phyloP scores from a whole-genome alignment of 2,329 filamentous ascomycete genomes.

The Colletotrichum karsti region DNA sequence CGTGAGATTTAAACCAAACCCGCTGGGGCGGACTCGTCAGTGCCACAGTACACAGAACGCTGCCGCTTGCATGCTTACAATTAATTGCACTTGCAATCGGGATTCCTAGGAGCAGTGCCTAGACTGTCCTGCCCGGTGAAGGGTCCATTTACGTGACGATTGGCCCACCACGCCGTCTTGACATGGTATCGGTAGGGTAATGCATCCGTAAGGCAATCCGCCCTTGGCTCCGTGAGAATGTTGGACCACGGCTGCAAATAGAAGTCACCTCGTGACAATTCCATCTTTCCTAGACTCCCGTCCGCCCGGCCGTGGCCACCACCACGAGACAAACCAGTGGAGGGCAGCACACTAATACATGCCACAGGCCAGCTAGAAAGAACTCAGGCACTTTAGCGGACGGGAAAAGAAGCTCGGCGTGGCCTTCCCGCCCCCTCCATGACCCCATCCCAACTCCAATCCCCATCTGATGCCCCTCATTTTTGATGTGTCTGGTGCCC shows the following conservation, averaged over 20 bases:
- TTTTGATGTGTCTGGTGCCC: conserved; percentile 22
- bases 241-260: not conserved
- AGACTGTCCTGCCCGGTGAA: not conserved
- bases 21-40: not conserved
- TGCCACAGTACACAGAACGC: not conserved
- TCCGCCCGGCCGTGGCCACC: conserved; percentile 1
- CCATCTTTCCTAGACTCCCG: not conserved
- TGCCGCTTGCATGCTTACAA: conserved; percentile 1
- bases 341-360: not conserved
- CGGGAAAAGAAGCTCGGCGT: not conserved
- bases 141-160: not conserved
- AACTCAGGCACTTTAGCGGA: not conserved
- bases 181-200: not conserved
- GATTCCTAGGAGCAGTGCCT: conserved; percentile 5
- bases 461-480: conserved; percentile 23
- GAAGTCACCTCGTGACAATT: not conserved
- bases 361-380: no score
- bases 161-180: conserved; percentile 7
- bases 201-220: not conserved
- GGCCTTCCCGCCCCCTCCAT: conserved; percentile 16
- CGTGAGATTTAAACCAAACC: not conserved
- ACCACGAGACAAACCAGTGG: not conserved
- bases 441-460: conserved; percentile 16
- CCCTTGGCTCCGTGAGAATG: no score
- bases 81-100: not conserved